These are phyloP conservation scores for Colletotrichum sp. DNA, from an alignment of 2,329 filamentous ascomycete genomes.

Conservation along the genomic window DNA sequence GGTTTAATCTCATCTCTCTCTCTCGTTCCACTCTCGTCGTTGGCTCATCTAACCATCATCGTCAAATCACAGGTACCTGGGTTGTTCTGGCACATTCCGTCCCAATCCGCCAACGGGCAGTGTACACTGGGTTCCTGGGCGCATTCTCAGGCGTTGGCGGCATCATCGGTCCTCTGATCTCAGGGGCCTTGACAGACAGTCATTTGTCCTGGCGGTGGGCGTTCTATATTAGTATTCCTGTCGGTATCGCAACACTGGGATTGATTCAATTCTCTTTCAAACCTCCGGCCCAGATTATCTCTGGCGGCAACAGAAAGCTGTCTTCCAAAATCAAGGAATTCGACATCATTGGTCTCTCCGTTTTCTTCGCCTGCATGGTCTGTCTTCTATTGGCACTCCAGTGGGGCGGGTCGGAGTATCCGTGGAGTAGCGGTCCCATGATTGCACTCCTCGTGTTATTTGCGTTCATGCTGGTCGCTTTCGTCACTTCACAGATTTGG, in stretches of 20 bases:
- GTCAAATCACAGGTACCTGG: slow-evolving; percentile 30
- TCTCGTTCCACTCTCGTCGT: neutral
- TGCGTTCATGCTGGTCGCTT: slow-evolving; percentile 30
- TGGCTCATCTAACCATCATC: slow-evolving; percentile 20
- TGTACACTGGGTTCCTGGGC: slow-evolving; percentile 41
- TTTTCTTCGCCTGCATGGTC: slow-evolving; percentile 29
- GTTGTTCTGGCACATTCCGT: slow-evolving; percentile 44
- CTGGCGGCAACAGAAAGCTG: slow-evolving; percentile 13
- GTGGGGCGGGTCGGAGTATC: slow-evolving; percentile 41
- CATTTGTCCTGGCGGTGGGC: slow-evolving; percentile 37
- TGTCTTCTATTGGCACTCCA: slow-evolving; percentile 51
- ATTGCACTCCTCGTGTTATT: slow-evolving; percentile 38
- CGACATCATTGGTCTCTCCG: slow-evolving; percentile 24
- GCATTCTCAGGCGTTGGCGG: slow-evolving; percentile 42
- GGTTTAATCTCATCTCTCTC: neutral
- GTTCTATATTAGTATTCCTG: slow-evolving; percentile 29
- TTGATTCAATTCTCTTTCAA: slow-evolving; percentile 31
- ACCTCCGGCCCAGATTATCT: neutral
- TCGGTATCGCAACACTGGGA: slow-evolving; percentile 25
- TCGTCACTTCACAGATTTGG: slow-evolving; percentile 36
- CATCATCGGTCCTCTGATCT: slow-evolving; percentile 28
- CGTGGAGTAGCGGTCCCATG: slow-evolving; percentile 35
- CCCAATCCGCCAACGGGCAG: slow-evolving; percentile 33
- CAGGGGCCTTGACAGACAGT: slow-evolving; percentile 30
- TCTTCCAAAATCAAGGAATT: slow-evolving; percentile 23